phyloP scores from a whole-genome alignment of 2,329 filamentous ascomycete species.

The Beauveria medogensis region DNA sequence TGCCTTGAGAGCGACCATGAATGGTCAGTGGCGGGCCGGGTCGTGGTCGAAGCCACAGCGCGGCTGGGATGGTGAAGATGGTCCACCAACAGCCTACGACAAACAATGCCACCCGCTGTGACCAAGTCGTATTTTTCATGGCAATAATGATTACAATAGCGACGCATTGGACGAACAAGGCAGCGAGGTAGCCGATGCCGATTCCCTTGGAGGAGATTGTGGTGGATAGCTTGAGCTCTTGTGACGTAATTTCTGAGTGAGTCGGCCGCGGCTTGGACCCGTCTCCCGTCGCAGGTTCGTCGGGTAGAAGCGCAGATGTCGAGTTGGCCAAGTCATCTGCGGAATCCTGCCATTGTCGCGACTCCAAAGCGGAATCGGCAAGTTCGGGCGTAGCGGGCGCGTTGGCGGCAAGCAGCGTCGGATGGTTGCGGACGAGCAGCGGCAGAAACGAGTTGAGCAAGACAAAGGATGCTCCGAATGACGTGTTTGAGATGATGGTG shows the following conservation, averaged over 20 bases:
- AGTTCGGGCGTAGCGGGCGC: conserved; percentile 22
- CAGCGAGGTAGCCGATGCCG: conserved; percentile 86
- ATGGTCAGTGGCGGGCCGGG: conserved; percentile 72
- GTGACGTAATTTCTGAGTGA: conserved; percentile 45
- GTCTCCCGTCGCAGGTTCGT: conserved; percentile 19
- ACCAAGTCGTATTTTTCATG: conserved; percentile 72
- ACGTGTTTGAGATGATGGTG: conserved; percentile 86
- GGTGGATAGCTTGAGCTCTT: conserved; percentile 74
- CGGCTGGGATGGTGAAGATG: conserved; percentile 79
- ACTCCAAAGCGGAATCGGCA: conserved; percentile 24
- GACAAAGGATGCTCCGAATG: conserved; percentile 91
- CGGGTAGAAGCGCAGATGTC: conserved; percentile 38
- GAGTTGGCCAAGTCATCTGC: conserved; percentile 30
- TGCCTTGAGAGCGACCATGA: conserved; percentile 27
- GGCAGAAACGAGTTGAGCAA: conserved; percentile 92
- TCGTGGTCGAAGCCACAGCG: conserved; percentile 77
- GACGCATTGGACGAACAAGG: conserved; percentile 73
- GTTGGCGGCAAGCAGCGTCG: conserved; percentile 33
- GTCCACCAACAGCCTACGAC: conserved; percentile 90
- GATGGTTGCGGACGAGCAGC: conserved; percentile 80
- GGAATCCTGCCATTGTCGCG: conserved; percentile 27
- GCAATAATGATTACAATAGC: conserved; percentile 69
- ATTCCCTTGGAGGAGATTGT: conserved; percentile 88
- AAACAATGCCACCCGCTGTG: conserved; percentile 79
- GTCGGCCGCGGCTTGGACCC: conserved; percentile 31